These are phyloP conservation scores for Calamus simplicifolius DNA, from an alignment of 176 grass and related monocot genomes.

Conservation along the genomic window DNA sequence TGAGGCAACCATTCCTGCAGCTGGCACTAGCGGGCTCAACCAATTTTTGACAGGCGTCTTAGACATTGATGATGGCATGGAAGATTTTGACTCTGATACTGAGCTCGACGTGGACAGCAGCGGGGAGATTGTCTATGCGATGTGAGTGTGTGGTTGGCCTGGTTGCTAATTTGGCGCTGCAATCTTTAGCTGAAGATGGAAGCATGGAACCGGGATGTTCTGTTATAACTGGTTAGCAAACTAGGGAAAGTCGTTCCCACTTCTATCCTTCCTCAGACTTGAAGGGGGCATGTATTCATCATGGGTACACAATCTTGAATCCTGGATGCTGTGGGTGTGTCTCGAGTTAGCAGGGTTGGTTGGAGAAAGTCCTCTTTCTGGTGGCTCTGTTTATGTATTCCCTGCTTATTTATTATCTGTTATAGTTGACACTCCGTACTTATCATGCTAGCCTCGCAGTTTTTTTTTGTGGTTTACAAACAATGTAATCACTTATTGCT, in stretches of 20 bases:
- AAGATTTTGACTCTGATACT: constrained; percentile 68
- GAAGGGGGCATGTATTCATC: too few relatives aligned
- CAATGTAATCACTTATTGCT: too few relatives aligned
- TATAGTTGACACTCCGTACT: neutral
- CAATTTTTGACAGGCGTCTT: constrained; percentile 27
- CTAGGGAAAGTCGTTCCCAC: too few relatives aligned
- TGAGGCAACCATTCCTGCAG: constrained; percentile 54
- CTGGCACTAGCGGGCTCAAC: constrained; percentile 22
- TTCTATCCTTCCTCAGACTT: too few relatives aligned
- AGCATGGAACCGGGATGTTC: too few relatives aligned
- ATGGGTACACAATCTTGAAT: too few relatives aligned
- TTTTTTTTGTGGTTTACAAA: too few relatives aligned
- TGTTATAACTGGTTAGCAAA: too few relatives aligned
- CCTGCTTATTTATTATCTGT: neutral
- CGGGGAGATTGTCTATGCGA: constrained; percentile 46
- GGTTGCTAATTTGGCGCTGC: too few relatives aligned
- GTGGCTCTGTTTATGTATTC: constrained; percentile 3
- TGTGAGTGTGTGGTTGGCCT: constrained; percentile 8
- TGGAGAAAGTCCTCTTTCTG: constrained; percentile 4
- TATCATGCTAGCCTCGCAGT: too few relatives aligned
- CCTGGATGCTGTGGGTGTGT: neutral
- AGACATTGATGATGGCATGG: constrained; percentile 53
- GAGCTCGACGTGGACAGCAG: constrained; percentile 56
- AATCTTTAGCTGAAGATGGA: too few relatives aligned
- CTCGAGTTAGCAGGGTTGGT: neutral